Evolutionary conservation across 2,329 filamentous ascomycete species (phyloP), one percentile per base, ranked within the genome.

Genomic region (Pestalotiopsis sp.): DNA sequence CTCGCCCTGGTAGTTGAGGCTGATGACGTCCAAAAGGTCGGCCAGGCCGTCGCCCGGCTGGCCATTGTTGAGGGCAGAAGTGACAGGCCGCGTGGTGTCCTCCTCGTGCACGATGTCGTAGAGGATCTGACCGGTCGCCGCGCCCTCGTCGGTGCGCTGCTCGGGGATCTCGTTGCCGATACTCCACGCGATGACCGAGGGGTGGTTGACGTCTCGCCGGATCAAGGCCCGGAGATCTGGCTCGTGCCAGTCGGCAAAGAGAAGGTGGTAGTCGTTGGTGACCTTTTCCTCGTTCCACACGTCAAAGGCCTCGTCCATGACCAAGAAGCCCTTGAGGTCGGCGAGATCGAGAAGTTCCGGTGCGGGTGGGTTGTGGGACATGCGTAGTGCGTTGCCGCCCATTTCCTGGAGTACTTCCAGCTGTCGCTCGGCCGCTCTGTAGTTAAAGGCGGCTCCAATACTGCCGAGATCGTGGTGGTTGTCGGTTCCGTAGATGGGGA

Each of bases 1-100:
- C 65, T 86, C 84, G 65, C 86, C 86, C 72, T 88, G 86, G 75
- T 88, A 89, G 76, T 89, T 89, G 4, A 88, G 74, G 23, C 82
- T 81, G n/a, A 84, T 75, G 58, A 88, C 77, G 72, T 88, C 86
- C 41, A 87, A 70, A 1, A 78, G 77, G 0, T 73, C 69, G 2
- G 83, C 76, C 40, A 87, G 80, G 0, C 80, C 71, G 56, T 74
- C 79, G 40, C 77, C 76, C 0, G 85, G 78, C 2, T 75, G 72
- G 4, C 85, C 86, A 11, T 72, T 73, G 75, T 87, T 86, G 82
- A 87, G 82, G 0, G 80, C 82, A 0, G 81, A 78, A 0, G 85
- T 87, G 0, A 78, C 74, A 1, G 77, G 80, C 1, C 86, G 80
- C 0, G 85, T 86, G 0, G 80, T 71, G 66, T 88, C 86, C 70